phyloP scores from a whole-genome alignment of 1,139 yeast species.

The Arxiozyma bovina region DNA sequence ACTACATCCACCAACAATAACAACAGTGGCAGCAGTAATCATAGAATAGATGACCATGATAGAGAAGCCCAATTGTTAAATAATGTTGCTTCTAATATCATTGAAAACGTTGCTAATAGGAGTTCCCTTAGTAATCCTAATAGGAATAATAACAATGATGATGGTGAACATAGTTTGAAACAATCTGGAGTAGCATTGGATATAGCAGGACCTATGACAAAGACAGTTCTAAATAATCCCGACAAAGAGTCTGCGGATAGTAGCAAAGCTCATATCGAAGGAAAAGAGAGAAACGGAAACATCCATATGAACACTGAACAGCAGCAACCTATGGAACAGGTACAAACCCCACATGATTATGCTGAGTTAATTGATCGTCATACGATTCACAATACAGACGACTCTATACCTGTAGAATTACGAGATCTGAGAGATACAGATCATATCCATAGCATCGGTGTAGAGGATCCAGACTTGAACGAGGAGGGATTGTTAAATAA shows the following conservation, averaged over 20 bases:
- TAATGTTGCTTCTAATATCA: conserved; percentile 11
- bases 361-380: conserved; percentile 11
- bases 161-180: neutral
- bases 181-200: conserved; percentile 5
- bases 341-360: neutral
- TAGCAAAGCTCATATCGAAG: conserved; percentile 6
- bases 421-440: neutral
- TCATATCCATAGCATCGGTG: neutral
- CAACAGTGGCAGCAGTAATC: conserved; percentile 15
- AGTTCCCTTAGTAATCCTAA: neutral
- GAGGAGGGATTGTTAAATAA: conserved; percentile 1
- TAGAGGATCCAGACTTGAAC: conserved; percentile 24
- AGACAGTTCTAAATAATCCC: neutral
- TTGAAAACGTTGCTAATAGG: conserved; percentile 10
- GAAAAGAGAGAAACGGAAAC: conserved; percentile 10
- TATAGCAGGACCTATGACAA: neutral
- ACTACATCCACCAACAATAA: neutral
- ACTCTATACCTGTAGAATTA: neutral
- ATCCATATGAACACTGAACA: conserved; percentile 6
- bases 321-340: neutral
- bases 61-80: conserved; percentile 10
- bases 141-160: conserved; percentile 29
- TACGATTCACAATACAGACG: conserved; percentile 9
- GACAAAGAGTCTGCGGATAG: conserved; percentile 4
- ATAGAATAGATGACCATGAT: conserved; percentile 9